Conservation (phyloP, 1,139 yeast species). For the Taphrina pruni region DNA sequence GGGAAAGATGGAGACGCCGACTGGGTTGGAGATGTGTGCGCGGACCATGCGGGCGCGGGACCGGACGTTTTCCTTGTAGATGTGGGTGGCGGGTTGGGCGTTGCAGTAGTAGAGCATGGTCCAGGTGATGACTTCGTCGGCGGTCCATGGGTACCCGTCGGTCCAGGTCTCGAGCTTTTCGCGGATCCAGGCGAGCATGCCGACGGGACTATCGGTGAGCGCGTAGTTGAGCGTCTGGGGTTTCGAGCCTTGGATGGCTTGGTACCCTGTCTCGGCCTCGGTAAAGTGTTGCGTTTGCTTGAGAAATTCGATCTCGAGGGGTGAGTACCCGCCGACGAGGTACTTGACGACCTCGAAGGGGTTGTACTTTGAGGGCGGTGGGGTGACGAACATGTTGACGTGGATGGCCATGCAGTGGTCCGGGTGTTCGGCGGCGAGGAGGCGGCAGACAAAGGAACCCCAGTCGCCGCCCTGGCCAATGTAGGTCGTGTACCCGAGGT, state of each 20-base stretch:
- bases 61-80: slow-evolving; percentile 29
- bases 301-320: slow-evolving; percentile 14
- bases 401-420: slow-evolving; percentile 39
- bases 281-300: slow-evolving; percentile 18
- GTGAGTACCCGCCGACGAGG: slow-evolving; percentile 26
- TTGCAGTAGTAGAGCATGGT: slow-evolving; percentile 35
- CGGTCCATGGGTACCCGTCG: slow-evolving; percentile 29
- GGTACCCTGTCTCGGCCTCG: slow-evolving; percentile 36
- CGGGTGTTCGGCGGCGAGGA: slow-evolving; percentile 17
- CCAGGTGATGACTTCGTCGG: slow-evolving; percentile 40
- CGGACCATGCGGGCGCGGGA: background rate
- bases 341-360: slow-evolving; percentile 36
- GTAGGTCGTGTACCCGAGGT: slow-evolving; percentile 31
- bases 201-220: slow-evolving; percentile 39
- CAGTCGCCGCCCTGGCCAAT: slow-evolving; percentile 41
- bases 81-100: slow-evolving; percentile 37
- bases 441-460: slow-evolving; percentile 38
- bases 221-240: slow-evolving; percentile 40
- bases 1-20: slow-evolving; percentile 39
- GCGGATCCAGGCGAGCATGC: slow-evolving; percentile 41
- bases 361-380: slow-evolving; percentile 33
- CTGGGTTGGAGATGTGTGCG: slow-evolving; percentile 24
- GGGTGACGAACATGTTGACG: slow-evolving; percentile 38
- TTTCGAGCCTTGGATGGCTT: slow-evolving; percentile 32
- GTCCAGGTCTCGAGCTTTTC: slow-evolving; percentile 38